These are phyloP conservation scores for Sequoiadendron giganteum DNA, from an alignment of 75 land plant species.

Conservation along the genomic window DNA sequence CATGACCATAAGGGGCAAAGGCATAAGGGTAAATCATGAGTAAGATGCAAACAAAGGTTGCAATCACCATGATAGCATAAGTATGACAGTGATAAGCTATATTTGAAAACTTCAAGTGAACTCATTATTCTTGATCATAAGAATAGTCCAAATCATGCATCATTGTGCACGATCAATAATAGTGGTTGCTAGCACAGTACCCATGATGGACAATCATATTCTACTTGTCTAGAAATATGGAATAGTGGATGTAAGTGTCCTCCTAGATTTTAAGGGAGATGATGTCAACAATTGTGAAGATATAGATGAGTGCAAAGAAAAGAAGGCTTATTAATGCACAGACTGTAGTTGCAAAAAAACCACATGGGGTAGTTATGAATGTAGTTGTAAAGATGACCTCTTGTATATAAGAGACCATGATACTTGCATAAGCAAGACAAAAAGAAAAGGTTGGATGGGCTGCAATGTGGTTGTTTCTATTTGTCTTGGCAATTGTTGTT, in stretches of 20 bases:
- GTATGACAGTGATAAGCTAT: too few relatives aligned
- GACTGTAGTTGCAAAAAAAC: conserved; percentile 66
- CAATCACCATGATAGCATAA: too few relatives aligned
- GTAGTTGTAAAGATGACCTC: conserved; percentile 65
- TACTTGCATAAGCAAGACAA: conserved; percentile 70
- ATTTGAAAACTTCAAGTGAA: too few relatives aligned
- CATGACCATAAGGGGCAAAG: too few relatives aligned
- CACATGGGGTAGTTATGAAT: conserved; percentile 78
- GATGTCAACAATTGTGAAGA: conserved; percentile 68
- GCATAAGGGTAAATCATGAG: too few relatives aligned
- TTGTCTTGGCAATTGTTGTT: conserved; percentile 27
- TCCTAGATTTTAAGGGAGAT: conserved; percentile 87
- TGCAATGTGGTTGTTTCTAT: conserved; percentile 54
- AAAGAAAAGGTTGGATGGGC: conserved; percentile 50
- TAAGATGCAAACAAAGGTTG: too few relatives aligned
- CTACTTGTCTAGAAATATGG: conserved; percentile 22
- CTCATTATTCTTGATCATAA: too few relatives aligned
- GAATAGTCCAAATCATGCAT: too few relatives aligned
- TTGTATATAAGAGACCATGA: conserved; percentile 81
- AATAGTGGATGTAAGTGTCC: conserved; percentile 59
- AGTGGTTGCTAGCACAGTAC: too few relatives aligned
- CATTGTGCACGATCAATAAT: too few relatives aligned
- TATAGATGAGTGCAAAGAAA: conserved; percentile 70
- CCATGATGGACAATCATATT: too few relatives aligned
- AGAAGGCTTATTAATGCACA: conserved; percentile 57